Base-by-base conservation (phyloP, 352 stramenopile species). In the Globisporangium recalcitrans region DNA sequence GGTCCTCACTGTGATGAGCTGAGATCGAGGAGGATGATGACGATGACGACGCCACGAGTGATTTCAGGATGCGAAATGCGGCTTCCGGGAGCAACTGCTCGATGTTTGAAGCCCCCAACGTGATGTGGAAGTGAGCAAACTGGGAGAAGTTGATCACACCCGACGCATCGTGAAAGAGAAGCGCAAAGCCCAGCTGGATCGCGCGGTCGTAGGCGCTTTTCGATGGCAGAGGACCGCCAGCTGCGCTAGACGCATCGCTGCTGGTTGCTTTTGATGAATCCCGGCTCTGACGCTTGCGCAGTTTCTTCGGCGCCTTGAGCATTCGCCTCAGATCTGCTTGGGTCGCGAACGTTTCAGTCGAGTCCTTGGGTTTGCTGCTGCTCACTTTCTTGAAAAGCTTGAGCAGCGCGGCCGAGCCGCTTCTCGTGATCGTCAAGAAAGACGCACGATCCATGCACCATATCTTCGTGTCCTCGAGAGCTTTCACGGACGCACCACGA, bases 401-500 rank as follows among this genome's bases (percentile, higher is more conserved):
- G 49, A 89, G 70, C 13, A 95, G 64, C 4, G 86, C 81, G 16
- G 84, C 76, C 4, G 86, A 95, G 16, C 86, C 86, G 48, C 84
- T 93, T 8, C 82, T 73, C 3, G 83, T 93, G 68, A 93, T 95
- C 1, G 84, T 93, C 24, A 92, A 62, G 52, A 95, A 91, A n/a
- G 78, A 84, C 31, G 84, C 82, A 31, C 84, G 80, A 55, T 95
- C 84, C 77, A 98, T 96, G 60, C 83, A 94, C 95, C 96, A 98
- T 10, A 98, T 77, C 59, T 97, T 97, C 42, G 85, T 96, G 65
- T 90, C 74, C 62, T 93, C 82, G 19, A 90, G 62, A 1, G 85
- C 87, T 24, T 75, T 80, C 29, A 98, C 93, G 0, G 95, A 98
- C 3, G 96, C 96, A 1, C 90, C 91, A 19, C 97, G 78, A 34